These are phyloP conservation scores for Ceratobasidium sp. DNA, from an alignment of 1,284 basidiomycete species.

Conservation along the genomic window DNA sequence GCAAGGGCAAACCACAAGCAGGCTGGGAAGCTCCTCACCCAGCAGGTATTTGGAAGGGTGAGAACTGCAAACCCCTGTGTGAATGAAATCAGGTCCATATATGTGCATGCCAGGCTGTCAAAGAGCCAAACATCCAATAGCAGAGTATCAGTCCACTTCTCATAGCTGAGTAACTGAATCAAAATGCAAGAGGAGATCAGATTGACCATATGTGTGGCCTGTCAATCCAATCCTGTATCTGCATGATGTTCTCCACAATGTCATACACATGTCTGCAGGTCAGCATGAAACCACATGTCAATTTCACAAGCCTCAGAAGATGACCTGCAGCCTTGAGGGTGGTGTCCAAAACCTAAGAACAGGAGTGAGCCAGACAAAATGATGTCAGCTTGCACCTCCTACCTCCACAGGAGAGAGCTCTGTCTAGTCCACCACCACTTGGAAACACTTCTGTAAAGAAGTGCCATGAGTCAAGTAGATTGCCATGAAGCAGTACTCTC, in stretches of 20 bases:
- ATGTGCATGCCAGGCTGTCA: background rate
- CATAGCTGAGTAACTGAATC: background rate
- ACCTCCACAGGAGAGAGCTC: no score
- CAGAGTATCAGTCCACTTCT: background rate
- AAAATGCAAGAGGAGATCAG: background rate
- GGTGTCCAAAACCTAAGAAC: no score
- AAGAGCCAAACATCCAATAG: background rate
- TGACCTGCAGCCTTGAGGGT: background rate
- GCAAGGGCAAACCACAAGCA: slow-evolving; percentile 12
- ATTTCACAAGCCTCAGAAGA: background rate
- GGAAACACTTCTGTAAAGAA: no score
- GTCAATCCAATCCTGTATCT: slow-evolving; percentile 1
- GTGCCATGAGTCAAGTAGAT: no score
- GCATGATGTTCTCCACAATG: background rate
- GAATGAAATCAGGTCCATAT: background rate
- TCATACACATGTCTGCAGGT: background rate
- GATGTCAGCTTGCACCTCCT: no score
- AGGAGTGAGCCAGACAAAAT: no score
- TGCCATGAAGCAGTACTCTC: no score
- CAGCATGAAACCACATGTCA: background rate
- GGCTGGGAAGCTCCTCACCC: background rate
- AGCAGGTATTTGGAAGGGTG: slow-evolving; percentile 10
- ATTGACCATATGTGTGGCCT: background rate
- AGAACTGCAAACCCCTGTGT: background rate
- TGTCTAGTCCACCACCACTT: no score